A percentile compares a stretch with the other conserved stretches of the same genome.
These are phyloP conservation scores for Lasiosphaeria hispida DNA, from an alignment of 495 filamentous ascomycete genomes.

Conservation along the genomic window DNA sequence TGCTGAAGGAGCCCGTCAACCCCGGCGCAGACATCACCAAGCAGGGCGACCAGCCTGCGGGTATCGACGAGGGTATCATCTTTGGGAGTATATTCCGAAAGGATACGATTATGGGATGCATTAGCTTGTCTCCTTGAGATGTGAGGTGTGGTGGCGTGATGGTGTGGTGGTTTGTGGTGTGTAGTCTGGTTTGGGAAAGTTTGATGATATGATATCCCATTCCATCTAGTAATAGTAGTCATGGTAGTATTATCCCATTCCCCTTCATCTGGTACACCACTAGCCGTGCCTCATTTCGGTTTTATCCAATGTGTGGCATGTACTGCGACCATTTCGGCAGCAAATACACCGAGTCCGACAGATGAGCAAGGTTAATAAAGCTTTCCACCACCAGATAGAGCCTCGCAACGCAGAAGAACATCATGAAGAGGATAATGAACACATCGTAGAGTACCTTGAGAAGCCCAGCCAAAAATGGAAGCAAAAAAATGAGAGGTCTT, in stretches of 20 bases:
- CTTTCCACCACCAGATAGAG: constrained; percentile 6
- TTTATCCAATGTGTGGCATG: constrained; percentile 7
- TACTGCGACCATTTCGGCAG: background rate
- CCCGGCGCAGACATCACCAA: constrained; percentile 43
- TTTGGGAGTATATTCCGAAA: constrained; percentile 53
- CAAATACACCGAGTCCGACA: background rate
- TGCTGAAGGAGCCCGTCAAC: constrained; percentile 51
- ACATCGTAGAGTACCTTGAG: background rate
- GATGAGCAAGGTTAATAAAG: constrained; percentile 3
- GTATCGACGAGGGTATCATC: constrained; percentile 47
- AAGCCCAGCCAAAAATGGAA: background rate
- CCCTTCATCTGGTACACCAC: too few relatives aligned
- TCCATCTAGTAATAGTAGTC: too few relatives aligned
- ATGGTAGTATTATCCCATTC: too few relatives aligned
- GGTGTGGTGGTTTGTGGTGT: background rate
- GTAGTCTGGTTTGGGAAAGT: background rate
- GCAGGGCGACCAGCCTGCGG: constrained; percentile 46
- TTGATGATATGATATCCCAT: too few relatives aligned
- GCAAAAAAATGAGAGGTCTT: too few relatives aligned
- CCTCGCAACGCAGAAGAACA: background rate
- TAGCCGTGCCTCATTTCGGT: too few relatives aligned
- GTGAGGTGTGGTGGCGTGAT: background rate
- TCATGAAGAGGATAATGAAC: background rate
- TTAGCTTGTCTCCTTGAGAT: constrained; percentile 12
- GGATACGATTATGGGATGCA: constrained; percentile 21